These are phyloP conservation scores for Zymoseptoria ardabiliae DNA, from an alignment of 2,329 filamentous ascomycete genomes.

Conservation along the genomic window DNA sequence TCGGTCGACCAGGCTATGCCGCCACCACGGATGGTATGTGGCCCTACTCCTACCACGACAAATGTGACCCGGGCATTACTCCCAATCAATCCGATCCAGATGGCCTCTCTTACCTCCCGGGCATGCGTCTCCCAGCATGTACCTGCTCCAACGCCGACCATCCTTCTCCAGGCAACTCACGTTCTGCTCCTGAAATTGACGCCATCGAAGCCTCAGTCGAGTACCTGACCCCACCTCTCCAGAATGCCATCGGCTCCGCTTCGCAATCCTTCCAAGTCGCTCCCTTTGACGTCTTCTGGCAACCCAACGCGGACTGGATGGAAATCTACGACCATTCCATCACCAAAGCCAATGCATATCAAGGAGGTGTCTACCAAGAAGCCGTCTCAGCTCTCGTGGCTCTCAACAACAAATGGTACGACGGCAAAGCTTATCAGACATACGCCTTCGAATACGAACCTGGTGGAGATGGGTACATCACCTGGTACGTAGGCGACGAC, in stretches of 20 bases:
- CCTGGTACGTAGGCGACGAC: slow-evolving; percentile 61
- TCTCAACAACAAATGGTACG: slow-evolving; percentile 60
- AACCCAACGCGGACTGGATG: slow-evolving; percentile 52
- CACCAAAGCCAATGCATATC: slow-evolving; percentile 53
- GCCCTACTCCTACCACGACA: slow-evolving; percentile 65
- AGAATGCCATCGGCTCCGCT: slow-evolving; percentile 49
- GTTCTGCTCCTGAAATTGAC: slow-evolving; percentile 65
- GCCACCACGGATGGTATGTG: slow-evolving; percentile 65
- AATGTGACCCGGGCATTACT: slow-evolving; percentile 64
- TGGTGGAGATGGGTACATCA: slow-evolving; percentile 53
- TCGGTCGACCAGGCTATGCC: slow-evolving; percentile 61
- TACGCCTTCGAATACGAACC: slow-evolving; percentile 59
- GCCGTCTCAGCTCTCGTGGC: slow-evolving; percentile 55
- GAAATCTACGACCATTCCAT: slow-evolving; percentile 56
- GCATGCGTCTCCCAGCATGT: slow-evolving; percentile 63
- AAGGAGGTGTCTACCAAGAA: slow-evolving; percentile 56
- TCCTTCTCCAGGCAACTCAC: slow-evolving; percentile 56
- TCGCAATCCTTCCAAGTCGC: slow-evolving; percentile 61
- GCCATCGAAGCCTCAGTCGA: slow-evolving; percentile 60
- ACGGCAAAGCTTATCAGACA: slow-evolving; percentile 55
- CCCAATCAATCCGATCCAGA: slow-evolving; percentile 62
- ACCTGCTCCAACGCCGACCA: slow-evolving; percentile 59
- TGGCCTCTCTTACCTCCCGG: slow-evolving; percentile 59
- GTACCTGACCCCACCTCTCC: slow-evolving; percentile 43
- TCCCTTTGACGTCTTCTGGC: slow-evolving; percentile 64